phyloP scores from a whole-genome alignment of 1,284 basidiomycete genomes.

The Fomitiporia mediterranea region DNA sequence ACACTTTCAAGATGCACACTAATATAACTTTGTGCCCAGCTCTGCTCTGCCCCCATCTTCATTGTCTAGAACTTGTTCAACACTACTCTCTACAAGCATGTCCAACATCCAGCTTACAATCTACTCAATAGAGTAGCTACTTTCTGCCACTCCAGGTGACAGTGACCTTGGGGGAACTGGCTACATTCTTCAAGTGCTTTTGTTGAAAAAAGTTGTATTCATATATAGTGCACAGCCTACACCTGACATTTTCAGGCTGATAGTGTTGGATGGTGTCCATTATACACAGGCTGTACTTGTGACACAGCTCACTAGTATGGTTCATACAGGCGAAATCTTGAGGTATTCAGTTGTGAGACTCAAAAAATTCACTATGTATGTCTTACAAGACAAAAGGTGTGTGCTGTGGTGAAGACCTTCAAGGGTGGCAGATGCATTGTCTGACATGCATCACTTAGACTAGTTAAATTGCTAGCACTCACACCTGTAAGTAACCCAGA shows the following conservation, averaged over 20 bases:
- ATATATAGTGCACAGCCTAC: slow-evolving; percentile 34
- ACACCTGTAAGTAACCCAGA: slow-evolving; percentile 48
- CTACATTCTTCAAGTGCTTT: slow-evolving; percentile 77
- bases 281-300: slow-evolving; percentile 94
- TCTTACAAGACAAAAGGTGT: slow-evolving; percentile 80
- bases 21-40: too few species aligned
- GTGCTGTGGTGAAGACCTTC: slow-evolving; percentile 23
- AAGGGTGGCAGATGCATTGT: not conserved
- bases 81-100: not conserved
- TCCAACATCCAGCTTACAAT: slow-evolving; percentile 46
- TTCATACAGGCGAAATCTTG: slow-evolving; percentile 63
- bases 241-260: slow-evolving; percentile 63
- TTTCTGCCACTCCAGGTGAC: slow-evolving; percentile 43
- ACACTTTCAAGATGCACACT: too few species aligned
- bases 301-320: slow-evolving; percentile 81
- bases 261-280: slow-evolving; percentile 76
- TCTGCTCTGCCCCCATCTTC: too few species aligned
- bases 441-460: slow-evolving; percentile 40
- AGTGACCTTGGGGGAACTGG: slow-evolving; percentile 48
- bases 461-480: slow-evolving; percentile 82
- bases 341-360: slow-evolving; percentile 75
- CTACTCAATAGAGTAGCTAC: slow-evolving; percentile 52
- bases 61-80: too few species aligned
- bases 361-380: slow-evolving; percentile 79
- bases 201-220: slow-evolving; percentile 70